Conservation (phyloP, 768 basidiomycete genomes). For the Auricularia cornea region DNA sequence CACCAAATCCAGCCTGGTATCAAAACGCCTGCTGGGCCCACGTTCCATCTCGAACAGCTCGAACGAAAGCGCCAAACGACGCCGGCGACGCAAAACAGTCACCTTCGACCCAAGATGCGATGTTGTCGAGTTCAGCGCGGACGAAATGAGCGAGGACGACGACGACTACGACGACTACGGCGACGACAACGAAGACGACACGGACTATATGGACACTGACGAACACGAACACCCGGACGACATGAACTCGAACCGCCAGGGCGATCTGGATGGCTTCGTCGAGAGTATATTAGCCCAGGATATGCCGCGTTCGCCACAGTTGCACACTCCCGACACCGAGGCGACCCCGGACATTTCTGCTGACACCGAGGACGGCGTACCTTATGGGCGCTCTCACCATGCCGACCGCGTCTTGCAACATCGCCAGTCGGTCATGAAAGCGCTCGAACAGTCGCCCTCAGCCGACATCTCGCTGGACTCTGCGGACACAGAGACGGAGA, state of each 20-base stretch:
- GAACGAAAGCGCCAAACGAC: conserved; percentile 1
- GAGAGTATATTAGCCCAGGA: not conserved
- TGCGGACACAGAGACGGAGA: conserved; percentile 29
- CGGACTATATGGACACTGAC: conserved; percentile 21
- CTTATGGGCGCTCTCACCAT: conserved; percentile 59
- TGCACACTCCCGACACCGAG: not conserved
- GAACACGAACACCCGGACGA: not conserved
- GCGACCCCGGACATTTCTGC: not conserved
- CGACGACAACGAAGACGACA: conserved; percentile 17
- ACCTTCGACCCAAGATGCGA: conserved; percentile 74
- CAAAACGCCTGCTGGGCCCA: conserved; percentile 68
- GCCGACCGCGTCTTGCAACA: conserved; percentile 32
- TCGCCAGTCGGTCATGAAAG: not conserved
- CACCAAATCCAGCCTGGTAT: conserved; percentile 56
- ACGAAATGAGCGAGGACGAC: conserved; percentile 31
- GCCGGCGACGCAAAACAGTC: conserved; percentile 63
- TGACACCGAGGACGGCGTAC: conserved; percentile 46
- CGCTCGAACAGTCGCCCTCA: not conserved
- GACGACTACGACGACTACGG: conserved; percentile 5
- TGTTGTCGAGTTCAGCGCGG: conserved; percentile 70
- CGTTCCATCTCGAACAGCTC: conserved; percentile 31
- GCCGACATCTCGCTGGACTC: not conserved
- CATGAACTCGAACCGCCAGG: not conserved
- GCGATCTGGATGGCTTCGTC: not conserved
- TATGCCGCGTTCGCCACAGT: not conserved